phyloP scores from a whole-genome alignment of 108 stramenopile species.

The Cyclotella cryptica region DNA sequence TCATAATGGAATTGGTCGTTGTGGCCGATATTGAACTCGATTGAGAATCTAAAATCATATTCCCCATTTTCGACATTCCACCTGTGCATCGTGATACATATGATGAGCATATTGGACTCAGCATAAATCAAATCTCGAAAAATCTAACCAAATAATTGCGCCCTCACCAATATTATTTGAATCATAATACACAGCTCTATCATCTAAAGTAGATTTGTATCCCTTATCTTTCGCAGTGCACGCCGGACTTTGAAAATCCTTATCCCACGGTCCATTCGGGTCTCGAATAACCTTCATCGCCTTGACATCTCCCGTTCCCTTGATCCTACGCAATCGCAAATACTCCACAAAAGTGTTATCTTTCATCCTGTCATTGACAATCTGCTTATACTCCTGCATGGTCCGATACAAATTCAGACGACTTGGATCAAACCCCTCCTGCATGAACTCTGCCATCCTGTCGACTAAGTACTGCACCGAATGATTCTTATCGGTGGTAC shows the following conservation, averaged over 20 bases:
- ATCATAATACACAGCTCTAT: constrained; percentile 9
- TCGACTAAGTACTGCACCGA: constrained; percentile 29
- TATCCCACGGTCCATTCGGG: constrained; percentile 33
- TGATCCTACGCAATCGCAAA: too few relatives aligned
- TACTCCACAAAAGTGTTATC: constrained; percentile 38
- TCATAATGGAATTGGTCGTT: not conserved
- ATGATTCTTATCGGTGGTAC: constrained; percentile 19
- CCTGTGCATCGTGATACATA: not conserved
- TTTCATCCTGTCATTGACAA: constrained; percentile 39
- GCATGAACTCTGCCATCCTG: constrained; percentile 29
- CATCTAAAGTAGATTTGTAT: constrained; percentile 27
- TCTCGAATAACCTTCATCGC: constrained; percentile 50
- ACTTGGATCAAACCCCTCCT: constrained; percentile 22
- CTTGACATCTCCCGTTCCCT: constrained; percentile 38
- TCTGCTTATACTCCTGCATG: constrained; percentile 29
- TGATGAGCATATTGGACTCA: not conserved
- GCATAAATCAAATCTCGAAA: not conserved
- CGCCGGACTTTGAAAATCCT: constrained; percentile 28
- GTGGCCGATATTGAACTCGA: not conserved
- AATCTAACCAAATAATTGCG: not conserved
- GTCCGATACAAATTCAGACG: constrained; percentile 7
- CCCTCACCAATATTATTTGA: constrained; percentile 9
- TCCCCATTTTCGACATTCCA: constrained; percentile 16
- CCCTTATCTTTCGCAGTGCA: constrained; percentile 10
- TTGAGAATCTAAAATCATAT: not conserved